Evolutionary conservation across 306 rosid species (phyloP).

Genomic region (Medicago truncatula): MtrunA17r5.0-ANR NC_053045.1:41812001-41812500

Average conservation of each 20-base stretch:
- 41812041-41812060: constrained; percentile 59
- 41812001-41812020: constrained; percentile 6
- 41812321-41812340: too few species aligned
- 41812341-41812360: too few species aligned
- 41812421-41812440: constrained; percentile 20
- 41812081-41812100: constrained; percentile 83
- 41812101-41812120: constrained; percentile 92
- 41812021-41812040: constrained; percentile 32
- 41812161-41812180: constrained; percentile 68
- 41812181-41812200: not conserved
- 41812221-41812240: too few species aligned
- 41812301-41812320: too few species aligned
- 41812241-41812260: too few species aligned
- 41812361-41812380: not conserved
- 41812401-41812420: constrained; percentile 15
- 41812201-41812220: not conserved
- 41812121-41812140: constrained; percentile 77
- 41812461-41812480: not conserved
- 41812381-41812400: constrained; percentile 5
- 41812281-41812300: too few species aligned
- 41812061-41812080: constrained; percentile 66
- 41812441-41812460: not conserved
- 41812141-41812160: constrained; percentile 77
- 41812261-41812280: too few species aligned
- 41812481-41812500: constrained; percentile 27